Evolutionary conservation across 2,329 filamentous ascomycete species (phyloP).

Genomic region (Diplocarpon mali): DNA sequence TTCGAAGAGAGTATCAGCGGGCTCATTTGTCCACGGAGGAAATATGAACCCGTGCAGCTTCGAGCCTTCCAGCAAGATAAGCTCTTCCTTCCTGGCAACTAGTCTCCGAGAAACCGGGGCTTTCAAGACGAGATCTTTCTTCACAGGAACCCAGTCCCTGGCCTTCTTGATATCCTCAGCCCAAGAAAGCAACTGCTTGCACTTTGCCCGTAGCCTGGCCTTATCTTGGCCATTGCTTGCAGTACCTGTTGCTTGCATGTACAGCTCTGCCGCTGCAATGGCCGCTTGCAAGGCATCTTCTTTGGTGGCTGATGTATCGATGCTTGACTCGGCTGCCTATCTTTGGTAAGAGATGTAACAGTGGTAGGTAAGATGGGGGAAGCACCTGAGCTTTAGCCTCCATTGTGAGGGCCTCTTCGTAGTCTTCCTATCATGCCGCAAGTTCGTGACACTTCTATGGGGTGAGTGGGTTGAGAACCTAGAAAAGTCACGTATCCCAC

Average conservation of each 20-base stretch:
- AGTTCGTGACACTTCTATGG: not conserved
- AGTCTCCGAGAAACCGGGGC: slow-evolving; percentile 41
- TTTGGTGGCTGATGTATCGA: slow-evolving; percentile 40
- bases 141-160: slow-evolving; percentile 15
- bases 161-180: slow-evolving; percentile 65
- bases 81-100: slow-evolving; percentile 59
- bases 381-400: slow-evolving; percentile 38
- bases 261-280: slow-evolving; percentile 67
- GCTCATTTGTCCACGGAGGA: slow-evolving; percentile 67
- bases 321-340: slow-evolving; percentile 42
- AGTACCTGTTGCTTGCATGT: slow-evolving; percentile 63
- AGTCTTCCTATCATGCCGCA: not conserved
- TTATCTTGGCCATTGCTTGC: slow-evolving; percentile 52
- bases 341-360: slow-evolving; percentile 11
- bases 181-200: slow-evolving; percentile 54
- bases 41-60: slow-evolving; percentile 75
- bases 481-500: not conserved
- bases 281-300: slow-evolving; percentile 62
- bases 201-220: slow-evolving; percentile 54
- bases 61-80: slow-evolving; percentile 66
- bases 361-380: not conserved
- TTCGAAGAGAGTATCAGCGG: slow-evolving; percentile 50
- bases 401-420: slow-evolving; percentile 19
- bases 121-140: slow-evolving; percentile 21
- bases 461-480: not conserved